These are phyloP conservation scores for Prunus padus DNA, from an alignment of 306 rosid species.

Conservation along the genomic window DNA sequence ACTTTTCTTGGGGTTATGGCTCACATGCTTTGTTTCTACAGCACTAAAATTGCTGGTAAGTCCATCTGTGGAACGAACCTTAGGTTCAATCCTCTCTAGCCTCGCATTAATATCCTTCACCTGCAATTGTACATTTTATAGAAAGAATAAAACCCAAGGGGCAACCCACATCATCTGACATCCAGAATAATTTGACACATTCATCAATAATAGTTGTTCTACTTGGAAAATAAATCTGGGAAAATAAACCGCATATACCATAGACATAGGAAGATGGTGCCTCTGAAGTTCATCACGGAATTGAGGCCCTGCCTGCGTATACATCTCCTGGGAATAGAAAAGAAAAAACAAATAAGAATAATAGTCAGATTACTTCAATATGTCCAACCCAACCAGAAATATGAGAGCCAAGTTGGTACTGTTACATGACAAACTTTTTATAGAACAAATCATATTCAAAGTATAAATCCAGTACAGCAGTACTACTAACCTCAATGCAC, in stretches of 20 bases:
- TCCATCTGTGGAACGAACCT: constrained; percentile 70
- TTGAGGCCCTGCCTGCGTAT: constrained; percentile 87
- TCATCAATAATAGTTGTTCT: background rate
- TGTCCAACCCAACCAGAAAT: background rate
- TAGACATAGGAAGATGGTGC: constrained; percentile 73
- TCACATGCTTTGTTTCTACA: constrained; percentile 65
- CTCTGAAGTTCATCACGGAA: constrained; percentile 96
- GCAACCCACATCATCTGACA: background rate
- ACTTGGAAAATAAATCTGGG: background rate
- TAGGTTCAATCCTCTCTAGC: constrained; percentile 88
- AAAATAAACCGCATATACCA: constrained; percentile 43
- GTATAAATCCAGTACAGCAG: constrained; percentile 23
- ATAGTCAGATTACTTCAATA: background rate
- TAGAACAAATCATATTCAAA: background rate
- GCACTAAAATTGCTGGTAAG: constrained; percentile 53
- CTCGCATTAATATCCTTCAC: constrained; percentile 94
- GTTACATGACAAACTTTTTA: background rate
- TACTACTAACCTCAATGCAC: constrained; percentile 79
- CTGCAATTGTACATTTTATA: constrained; percentile 40
- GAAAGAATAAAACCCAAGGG: constrained; percentile 7
- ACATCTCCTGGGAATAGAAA: constrained; percentile 73
- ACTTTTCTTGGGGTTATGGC: constrained; percentile 68
- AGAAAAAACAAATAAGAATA: constrained; percentile 7
- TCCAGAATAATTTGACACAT: background rate
- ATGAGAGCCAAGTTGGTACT: background rate